Evolutionary conservation across 139 green algal species (phyloP), one percentile per base, ranked within the genome.

Genomic region (Chlorella sorokiniana): DNA sequence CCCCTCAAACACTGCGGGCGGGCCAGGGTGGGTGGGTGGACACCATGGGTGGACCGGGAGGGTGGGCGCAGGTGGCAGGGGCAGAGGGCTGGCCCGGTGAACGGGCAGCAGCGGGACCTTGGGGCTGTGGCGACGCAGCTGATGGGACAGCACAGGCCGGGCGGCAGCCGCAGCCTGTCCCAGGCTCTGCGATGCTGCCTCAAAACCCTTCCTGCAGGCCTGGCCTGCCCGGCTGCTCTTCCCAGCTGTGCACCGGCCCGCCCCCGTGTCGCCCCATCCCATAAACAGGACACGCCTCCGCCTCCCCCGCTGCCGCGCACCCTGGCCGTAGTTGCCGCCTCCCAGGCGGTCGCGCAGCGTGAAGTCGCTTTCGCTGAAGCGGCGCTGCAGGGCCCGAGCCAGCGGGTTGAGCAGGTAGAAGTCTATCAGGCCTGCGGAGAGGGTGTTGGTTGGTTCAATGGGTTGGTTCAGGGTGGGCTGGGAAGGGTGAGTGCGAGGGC

Each of bases 281-380:
- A 68, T 23, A 27, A 27, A 44, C 31, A 44, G 10, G 29, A 48
- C n/a, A 44, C 35, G 14, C 38, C 27, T 61, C 9, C 44, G 44
- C 42, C 29, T 25, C 29, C 1, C 42, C 11, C 11, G 27, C 37
- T 33, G 11, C 42, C 44, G 31, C 79, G 33, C 61, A 80, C 80
- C 80, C 78, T 98, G 94, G 1, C 95, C 95, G 88, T 95, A 98
- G 90, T 98, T 98, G 74, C 95, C 95, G 35, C 91, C 90, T 3
- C 95, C 95, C 59, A 98, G 87, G 16, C 84, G 79, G 23, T 93
- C 88, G 29, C 91, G 73, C 56, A 94, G 82, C 27, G 83, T 85
- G 41, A 95, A 91, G 31, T 93, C 85, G 3, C 61, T 61, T 8
- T 85, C 84, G 35, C 31, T 81, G 62, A 85, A 94, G 29, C 84